Conservation (phyloP, 371 early-diverging fungal genomes). For the Mortierella sp. region DNA sequence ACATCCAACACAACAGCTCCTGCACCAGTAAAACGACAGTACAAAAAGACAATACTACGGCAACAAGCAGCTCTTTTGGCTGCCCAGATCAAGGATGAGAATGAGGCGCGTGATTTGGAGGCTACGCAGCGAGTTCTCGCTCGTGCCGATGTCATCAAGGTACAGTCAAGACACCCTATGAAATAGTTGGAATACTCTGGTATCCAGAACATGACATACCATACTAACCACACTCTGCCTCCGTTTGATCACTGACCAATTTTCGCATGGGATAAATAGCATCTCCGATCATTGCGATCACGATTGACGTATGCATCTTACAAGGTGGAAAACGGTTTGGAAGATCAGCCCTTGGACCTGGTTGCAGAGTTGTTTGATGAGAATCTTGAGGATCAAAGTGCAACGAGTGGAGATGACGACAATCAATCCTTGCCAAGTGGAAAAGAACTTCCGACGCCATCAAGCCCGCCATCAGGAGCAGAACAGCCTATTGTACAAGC, state of each 20-base stretch:
- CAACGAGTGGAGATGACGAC: background rate
- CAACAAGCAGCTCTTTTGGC: constrained; percentile 45
- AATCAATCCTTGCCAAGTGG: background rate
- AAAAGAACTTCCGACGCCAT: background rate
- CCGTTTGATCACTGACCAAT: background rate
- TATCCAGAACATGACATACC: no score
- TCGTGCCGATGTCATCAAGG: constrained; percentile 23
- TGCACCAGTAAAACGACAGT: constrained; percentile 25
- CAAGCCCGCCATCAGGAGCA: background rate
- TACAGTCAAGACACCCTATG: constrained; percentile 9
- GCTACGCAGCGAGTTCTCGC: constrained; percentile 37
- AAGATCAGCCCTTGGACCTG: constrained; percentile 46
- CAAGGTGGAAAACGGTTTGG: constrained; percentile 16
- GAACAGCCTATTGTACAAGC: background rate
- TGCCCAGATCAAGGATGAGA: constrained; percentile 46
- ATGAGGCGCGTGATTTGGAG: constrained; percentile 35
- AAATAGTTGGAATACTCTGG: no score
- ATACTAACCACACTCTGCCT: no score
- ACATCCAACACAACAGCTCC: background rate
- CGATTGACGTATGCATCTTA: background rate
- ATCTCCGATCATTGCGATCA: no score
- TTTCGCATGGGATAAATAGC: background rate
- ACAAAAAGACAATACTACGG: constrained; percentile 50
- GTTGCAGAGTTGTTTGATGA: constrained; percentile 45
- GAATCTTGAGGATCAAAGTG: constrained; percentile 12